Evolutionary conservation across 768 basidiomycete species (phyloP).

Genomic region (Boletus barrowsii): DNA sequence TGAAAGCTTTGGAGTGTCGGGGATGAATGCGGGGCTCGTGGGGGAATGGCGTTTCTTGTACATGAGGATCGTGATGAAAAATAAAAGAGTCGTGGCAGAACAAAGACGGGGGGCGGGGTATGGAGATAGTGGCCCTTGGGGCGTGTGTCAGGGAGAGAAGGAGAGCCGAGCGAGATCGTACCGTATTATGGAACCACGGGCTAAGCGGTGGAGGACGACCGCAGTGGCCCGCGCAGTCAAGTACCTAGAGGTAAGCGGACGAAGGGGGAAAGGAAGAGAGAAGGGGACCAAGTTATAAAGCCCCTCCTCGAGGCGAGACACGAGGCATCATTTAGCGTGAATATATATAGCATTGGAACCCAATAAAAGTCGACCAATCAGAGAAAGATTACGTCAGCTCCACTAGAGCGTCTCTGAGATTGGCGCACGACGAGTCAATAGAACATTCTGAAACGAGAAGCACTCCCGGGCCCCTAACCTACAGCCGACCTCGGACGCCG

Average conservation of each 20-base stretch:
- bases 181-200: conserved; percentile 16
- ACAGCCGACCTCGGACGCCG: too few relatives aligned
- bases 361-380: conserved; percentile 24
- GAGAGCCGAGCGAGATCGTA: background rate
- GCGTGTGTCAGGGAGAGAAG: background rate
- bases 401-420: background rate
- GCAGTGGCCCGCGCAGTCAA: conserved; percentile 27
- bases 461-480: too few relatives aligned
- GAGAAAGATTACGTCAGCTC: conserved; percentile 18
- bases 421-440: background rate
- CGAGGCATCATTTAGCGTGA: conserved; percentile 19
- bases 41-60: conserved; percentile 17
- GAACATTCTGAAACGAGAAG: background rate
- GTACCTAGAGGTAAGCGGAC: conserved; percentile 16
- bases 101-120: conserved; percentile 4
- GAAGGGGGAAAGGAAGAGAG: background rate
- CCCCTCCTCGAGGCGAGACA: conserved; percentile 25
- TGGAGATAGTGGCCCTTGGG: conserved; percentile 1
- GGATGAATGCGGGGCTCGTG: conserved; percentile 14
- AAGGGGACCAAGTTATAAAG: conserved; percentile 13
- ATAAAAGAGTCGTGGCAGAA: conserved; percentile 18
- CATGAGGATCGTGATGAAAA: conserved; percentile 30
- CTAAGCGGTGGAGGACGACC: conserved; percentile 16
- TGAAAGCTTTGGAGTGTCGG: conserved; percentile 20
- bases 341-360: conserved; percentile 7